phyloP scores from a whole-genome alignment of 371 early-diverging fungal species.

The Apophysomyces variabilis region DNA sequence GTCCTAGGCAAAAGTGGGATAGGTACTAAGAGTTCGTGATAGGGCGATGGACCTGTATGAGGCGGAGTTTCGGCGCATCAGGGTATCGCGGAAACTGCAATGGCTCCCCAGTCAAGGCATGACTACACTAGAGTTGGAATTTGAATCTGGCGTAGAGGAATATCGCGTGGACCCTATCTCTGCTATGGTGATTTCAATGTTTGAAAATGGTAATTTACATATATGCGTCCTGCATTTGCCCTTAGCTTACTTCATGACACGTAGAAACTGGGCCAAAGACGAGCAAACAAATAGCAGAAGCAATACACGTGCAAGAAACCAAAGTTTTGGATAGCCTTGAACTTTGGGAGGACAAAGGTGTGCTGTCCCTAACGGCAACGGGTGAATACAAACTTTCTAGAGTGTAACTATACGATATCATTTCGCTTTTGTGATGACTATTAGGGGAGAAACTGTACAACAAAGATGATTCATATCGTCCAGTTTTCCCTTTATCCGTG shows the following conservation, averaged over 20 bases:
- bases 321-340: conserved; percentile 23
- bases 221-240: too few species aligned
- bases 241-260: too few species aligned
- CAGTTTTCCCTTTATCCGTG: too few species aligned
- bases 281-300: conserved; percentile 21
- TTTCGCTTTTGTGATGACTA: too few species aligned
- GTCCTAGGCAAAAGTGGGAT: conserved; percentile 9
- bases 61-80: conserved; percentile 23
- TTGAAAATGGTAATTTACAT: conserved; percentile 23
- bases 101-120: conserved; percentile 33
- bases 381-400: conserved; percentile 25
- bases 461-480: neutral
- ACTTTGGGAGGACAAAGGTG: conserved; percentile 27
- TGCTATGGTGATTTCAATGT: conserved; percentile 32
- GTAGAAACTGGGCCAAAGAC: conserved; percentile 15
- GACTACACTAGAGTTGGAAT: conserved; percentile 33
- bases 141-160: conserved; percentile 17
- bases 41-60: conserved; percentile 26
- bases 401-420: conserved; percentile 12
- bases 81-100: conserved; percentile 29
- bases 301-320: conserved; percentile 9
- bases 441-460: neutral
- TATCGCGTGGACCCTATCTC: conserved; percentile 28
- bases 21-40: neutral
- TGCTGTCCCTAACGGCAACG: conserved; percentile 22